phyloP scores from a whole-genome alignment of 345 rosid species.

The Passiflora organensis region DNA sequence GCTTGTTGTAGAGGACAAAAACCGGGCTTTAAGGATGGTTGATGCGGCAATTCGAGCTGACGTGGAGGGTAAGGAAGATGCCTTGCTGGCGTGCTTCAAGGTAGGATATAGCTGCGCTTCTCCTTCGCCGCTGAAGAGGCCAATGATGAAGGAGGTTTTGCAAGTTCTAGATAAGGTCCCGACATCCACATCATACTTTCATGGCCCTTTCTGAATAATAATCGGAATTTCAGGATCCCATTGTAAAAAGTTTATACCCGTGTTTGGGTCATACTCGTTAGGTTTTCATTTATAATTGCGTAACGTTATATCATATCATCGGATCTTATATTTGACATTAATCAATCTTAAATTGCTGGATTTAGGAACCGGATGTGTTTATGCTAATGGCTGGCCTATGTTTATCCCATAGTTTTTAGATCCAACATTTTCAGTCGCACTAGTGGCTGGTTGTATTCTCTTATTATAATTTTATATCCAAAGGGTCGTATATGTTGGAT shows the following conservation, averaged over 20 bases:
- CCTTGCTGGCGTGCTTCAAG: constrained; percentile 72
- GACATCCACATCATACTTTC: constrained; percentile 19
- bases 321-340: constrained; percentile 8
- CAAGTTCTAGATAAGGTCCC: constrained; percentile 75
- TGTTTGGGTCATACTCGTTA: neutral
- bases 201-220: constrained; percentile 25
- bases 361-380: neutral
- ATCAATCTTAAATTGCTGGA: neutral
- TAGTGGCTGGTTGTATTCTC: neutral
- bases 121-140: constrained; percentile 80
- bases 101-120: constrained; percentile 79
- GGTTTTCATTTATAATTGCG: constrained; percentile 14
- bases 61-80: constrained; percentile 80
- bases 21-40: constrained; percentile 58
- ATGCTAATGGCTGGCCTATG: too few species aligned
- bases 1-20: constrained; percentile 55
- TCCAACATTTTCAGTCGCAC: neutral
- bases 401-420: neutral
- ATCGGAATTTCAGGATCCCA: too few species aligned
- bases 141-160: constrained; percentile 66
- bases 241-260: neutral
- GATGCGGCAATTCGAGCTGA: constrained; percentile 68
- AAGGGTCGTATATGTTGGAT: neutral
- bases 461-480: too few species aligned
- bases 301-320: neutral